Base-by-base conservation (phyloP, 108 stramenopile species). In the Nitzschia palea region DNA sequence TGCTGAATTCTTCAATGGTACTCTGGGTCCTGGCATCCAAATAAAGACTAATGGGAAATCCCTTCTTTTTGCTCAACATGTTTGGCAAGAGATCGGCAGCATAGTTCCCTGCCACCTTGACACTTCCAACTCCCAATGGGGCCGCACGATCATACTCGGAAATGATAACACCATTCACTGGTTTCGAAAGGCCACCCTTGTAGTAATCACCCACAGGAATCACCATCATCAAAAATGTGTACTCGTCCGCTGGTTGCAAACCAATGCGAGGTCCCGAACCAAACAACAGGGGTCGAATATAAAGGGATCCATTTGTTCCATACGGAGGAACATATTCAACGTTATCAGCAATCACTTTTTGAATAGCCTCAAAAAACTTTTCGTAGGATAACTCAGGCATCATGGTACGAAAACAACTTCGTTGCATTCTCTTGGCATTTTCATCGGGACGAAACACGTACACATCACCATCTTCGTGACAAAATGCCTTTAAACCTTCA, bases 101-200 rank as follows among this genome's bases (percentile, higher is more conserved):
- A 79, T 99, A 99, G 77, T 99, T 99, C 1, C 98, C 98, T 4
- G 98, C 98, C 5, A 97, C 95, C 85, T 99, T 99, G 54, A 95
- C 97, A 45, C 67, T 68, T 28, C 98, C 98, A 2, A 99, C 98
- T 43, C 98, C 98, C 55, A 76, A 78, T 4, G 98, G 98, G 5
- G 98, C 98, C 9, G 98, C 97, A 37, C 98, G 91, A 82, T 99
- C 98, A 59, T 81, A 99, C 33, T 97, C 93, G 35, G 91, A 87
- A 53, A 97, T 91, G 56, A 99, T 83, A 29, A 97, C 65, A 28
- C 91, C 97, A 55, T 90, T 64, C 1, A 97, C 95, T 26, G 98
- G 98, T 43, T 60, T 70, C 20, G 90, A 71, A 23, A 96, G 63
- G 18, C 97, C 98, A 45, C 96, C 98, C 83, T 96, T 95, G 90